Base-by-base conservation (phyloP, 2,329 filamentous ascomycete genomes). In the Aspergillus sergii region DNA sequence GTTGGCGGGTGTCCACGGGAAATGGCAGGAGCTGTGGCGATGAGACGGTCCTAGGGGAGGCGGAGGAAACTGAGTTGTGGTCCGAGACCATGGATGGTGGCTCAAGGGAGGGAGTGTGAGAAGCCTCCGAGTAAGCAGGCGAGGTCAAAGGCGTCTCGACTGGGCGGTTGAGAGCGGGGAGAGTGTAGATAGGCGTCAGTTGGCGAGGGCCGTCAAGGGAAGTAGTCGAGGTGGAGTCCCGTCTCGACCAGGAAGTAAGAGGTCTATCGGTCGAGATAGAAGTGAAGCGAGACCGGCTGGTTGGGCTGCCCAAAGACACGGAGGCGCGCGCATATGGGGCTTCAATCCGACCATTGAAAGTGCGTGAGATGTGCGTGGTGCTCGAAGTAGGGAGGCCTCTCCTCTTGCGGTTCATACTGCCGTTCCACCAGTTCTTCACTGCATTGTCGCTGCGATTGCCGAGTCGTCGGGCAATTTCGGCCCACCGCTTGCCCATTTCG, bases 401-500 rank as follows among this genome's bases (percentile, higher is more conserved):
- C 73, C 83, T 85, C 72, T 90, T 85, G 72, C 93, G 88, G 81
- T 97, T 97, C 85, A 94, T 91, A 75, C 90, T 92, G 57, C 94
- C 93, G 75, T 97, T 97, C 92, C 92, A 97, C 93, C 93, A 97
- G 79, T 97, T 97, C 86, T 97, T 97, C 67, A 97, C 92, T 32
- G 92, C 91, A 73, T 97, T 97, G 82, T 97, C 94, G 77, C 93
- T 96, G 73, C 94, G 90, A 68, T 93, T 93, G 60, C 90, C 86
- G 23, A 97, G 85, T 53, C 88, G 85, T 68, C 94, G 86, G 51
- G 94, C 92, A 73, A 97, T 97, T 75, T 97, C 93, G 2, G 94
- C 94, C 94, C 94, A 97, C 61, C 91, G 88, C 82, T 93, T 94
- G 66, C 93, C 93, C 81, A 92, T 88, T 71, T 91, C 86, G 12